phyloP scores from a whole-genome alignment of 2,329 filamentous ascomycete genomes.

The Hypomyces rosellus region DNA sequence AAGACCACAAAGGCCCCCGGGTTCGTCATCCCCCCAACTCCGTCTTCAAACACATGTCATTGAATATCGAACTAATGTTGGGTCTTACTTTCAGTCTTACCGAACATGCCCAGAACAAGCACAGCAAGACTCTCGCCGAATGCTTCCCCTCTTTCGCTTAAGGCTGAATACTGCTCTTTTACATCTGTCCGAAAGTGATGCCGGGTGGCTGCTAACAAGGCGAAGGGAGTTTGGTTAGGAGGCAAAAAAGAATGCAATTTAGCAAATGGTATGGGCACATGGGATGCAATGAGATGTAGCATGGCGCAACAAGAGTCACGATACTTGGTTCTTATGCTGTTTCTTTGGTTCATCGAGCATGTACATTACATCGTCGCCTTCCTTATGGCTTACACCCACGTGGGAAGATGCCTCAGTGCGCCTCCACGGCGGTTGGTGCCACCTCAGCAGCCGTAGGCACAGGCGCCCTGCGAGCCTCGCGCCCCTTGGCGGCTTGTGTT shows the following conservation, averaged over 20 bases:
- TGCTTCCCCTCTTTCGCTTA: conserved; percentile 56
- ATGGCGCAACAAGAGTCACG: conserved; percentile 2
- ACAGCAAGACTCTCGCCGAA: conserved; percentile 63
- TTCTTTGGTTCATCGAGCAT: not conserved
- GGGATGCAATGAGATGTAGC: conserved; percentile 4
- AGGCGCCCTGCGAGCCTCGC: conserved; percentile 21
- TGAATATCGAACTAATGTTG: not conserved
- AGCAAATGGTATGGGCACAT: conserved; percentile 6
- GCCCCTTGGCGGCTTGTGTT: conserved; percentile 29
- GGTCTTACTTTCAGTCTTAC: conserved; percentile 44
- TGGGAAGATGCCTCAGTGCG: conserved; percentile 20
- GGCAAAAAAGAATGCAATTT: conserved; percentile 4
- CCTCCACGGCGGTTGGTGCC: conserved; percentile 23
- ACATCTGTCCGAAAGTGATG: conserved; percentile 1
- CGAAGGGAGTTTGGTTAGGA: conserved; percentile 10
- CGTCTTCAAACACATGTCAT: not conserved
- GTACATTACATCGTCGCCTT: conserved; percentile 1
- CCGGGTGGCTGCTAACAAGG: conserved; percentile 5
- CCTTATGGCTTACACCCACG: not conserved
- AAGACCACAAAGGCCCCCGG: conserved; percentile 69
- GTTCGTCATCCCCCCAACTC: conserved; percentile 37
- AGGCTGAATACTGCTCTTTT: not conserved
- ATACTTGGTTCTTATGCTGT: not conserved
- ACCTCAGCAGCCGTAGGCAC: conserved; percentile 13
- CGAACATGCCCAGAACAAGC: conserved; percentile 70